Percentiles rank a stretch among this genome's conserved stretches.
Evolutionary conservation across 352 stramenopile genomes (phyloP).

Genomic region (Phytophthora syringae): DNA sequence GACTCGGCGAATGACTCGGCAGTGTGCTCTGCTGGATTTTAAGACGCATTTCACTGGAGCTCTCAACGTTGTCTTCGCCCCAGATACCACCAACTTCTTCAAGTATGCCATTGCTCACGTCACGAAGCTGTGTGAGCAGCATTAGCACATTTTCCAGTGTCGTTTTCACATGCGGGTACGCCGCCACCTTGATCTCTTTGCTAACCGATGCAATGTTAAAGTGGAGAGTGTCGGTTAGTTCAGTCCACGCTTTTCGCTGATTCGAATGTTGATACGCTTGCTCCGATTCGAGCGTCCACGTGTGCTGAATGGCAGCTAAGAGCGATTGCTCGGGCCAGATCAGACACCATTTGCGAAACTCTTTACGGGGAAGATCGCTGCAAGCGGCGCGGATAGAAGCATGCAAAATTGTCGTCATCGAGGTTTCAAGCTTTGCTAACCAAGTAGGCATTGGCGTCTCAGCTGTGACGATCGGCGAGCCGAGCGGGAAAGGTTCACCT

Average conservation of each 20-base stretch:
- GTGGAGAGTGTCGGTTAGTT: conserved; percentile 31
- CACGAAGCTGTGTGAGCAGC: conserved; percentile 56
- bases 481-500: conserved; percentile 66
- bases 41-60: not conserved
- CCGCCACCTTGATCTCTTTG: conserved; percentile 61
- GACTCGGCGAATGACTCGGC: conserved; percentile 25
- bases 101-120: conserved; percentile 46
- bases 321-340: conserved; percentile 83
- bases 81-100: conserved; percentile 35
- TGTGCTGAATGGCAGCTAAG: conserved; percentile 52
- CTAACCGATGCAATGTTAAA: conserved; percentile 45
- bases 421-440: conserved; percentile 66
- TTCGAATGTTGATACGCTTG: conserved; percentile 38
- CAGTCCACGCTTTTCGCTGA: conserved; percentile 41
- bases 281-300: conserved; percentile 72
- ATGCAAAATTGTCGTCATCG: conserved; percentile 73
- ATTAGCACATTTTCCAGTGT: conserved; percentile 58
- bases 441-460: conserved; percentile 49
- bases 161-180: conserved; percentile 35
- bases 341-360: conserved; percentile 85
- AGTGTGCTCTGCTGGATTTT: conserved; percentile 4
- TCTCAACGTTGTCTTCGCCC: conserved; percentile 14
- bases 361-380: conserved; percentile 71
- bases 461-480: conserved; percentile 53
- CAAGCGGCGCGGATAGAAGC: conserved; percentile 66